These are phyloP conservation scores for Urochloa ruziziensis DNA, from an alignment of 176 grass and related monocot species.

Conservation along the genomic window DNA sequence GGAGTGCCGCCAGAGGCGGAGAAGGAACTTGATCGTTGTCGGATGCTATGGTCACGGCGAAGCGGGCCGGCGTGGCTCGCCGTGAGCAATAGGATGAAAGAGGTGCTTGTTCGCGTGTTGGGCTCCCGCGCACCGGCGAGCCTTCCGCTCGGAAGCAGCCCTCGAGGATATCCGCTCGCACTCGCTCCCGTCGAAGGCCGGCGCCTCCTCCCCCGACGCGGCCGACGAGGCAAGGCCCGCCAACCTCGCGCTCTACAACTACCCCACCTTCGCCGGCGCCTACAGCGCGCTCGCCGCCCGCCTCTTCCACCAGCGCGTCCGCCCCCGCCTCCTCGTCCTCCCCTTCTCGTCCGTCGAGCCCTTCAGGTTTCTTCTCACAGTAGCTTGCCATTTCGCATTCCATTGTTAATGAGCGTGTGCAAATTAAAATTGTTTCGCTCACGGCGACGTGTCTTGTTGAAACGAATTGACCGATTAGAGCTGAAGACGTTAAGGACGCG, in stretches of 20 bases:
- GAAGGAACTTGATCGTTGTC: too few relatives aligned
- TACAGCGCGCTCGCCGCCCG: conserved; percentile 74
- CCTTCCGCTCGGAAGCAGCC: conserved; percentile 61
- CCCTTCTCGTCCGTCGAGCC: conserved; percentile 83
- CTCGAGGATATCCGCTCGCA: conserved; percentile 55
- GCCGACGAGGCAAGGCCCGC: conserved; percentile 12
- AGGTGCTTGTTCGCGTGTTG: too few relatives aligned
- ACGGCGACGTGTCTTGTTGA: conserved; percentile 13
- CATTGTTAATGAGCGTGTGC: too few relatives aligned
- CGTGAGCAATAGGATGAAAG: too few relatives aligned
- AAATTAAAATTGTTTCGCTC: too few relatives aligned
- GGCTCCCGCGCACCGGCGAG: conserved; percentile 18
- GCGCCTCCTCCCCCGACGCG: not conserved
- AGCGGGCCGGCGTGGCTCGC: too few relatives aligned
- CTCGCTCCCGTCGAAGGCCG: not conserved
- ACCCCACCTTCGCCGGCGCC: conserved; percentile 78
- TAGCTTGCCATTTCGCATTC: not conserved
- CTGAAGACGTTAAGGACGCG: conserved; percentile 49
- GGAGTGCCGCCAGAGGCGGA: too few relatives aligned
- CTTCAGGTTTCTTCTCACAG: conserved; percentile 49
- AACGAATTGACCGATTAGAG: conserved; percentile 27
- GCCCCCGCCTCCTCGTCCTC: conserved; percentile 50
- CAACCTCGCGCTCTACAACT: conserved; percentile 85
- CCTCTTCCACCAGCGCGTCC: conserved; percentile 58
- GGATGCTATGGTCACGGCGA: too few relatives aligned